Evolutionary conservation across 1,284 basidiomycete genomes (phyloP).

Genomic region (Kwoniella shivajii): DNA sequence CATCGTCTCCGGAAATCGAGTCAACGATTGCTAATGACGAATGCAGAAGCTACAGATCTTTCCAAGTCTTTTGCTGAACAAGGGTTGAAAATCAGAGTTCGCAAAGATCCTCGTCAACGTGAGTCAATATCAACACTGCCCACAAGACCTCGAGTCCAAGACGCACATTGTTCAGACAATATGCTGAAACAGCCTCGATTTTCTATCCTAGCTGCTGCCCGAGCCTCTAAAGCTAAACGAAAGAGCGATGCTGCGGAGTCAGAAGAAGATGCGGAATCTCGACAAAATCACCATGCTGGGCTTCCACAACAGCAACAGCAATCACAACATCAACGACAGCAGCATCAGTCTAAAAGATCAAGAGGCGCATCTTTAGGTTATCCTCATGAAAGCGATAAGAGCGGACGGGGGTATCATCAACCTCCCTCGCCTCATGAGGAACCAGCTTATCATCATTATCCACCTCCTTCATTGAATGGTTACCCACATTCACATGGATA

Average conservation of each 20-base stretch:
- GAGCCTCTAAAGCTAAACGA: conserved; percentile 20
- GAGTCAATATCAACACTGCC: conserved; percentile 11
- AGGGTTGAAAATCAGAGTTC: conserved; percentile 88
- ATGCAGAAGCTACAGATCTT: conserved; percentile 76
- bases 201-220: conserved; percentile 1
- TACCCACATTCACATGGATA: conserved; percentile 2
- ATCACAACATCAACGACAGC: background rate
- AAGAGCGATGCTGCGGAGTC: conserved; percentile 23
- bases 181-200: background rate
- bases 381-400: background rate
- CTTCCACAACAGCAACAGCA: background rate
- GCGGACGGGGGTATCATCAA: background rate
- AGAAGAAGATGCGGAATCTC: conserved; percentile 17
- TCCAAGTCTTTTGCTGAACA: conserved; percentile 87
- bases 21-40: background rate
- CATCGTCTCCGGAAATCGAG: background rate
- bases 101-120: conserved; percentile 66
- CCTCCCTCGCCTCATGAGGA: conserved; percentile 8
- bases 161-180: background rate
- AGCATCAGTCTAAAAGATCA: conserved; percentile 17
- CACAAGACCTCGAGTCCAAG: background rate
- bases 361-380: conserved; percentile 6
- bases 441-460: conserved; percentile 24
- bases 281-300: background rate
- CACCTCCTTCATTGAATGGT: conserved; percentile 1